These are phyloP conservation scores for Echria macrotheca DNA, from an alignment of 495 filamentous ascomycete genomes.

Conservation along the genomic window DNA sequence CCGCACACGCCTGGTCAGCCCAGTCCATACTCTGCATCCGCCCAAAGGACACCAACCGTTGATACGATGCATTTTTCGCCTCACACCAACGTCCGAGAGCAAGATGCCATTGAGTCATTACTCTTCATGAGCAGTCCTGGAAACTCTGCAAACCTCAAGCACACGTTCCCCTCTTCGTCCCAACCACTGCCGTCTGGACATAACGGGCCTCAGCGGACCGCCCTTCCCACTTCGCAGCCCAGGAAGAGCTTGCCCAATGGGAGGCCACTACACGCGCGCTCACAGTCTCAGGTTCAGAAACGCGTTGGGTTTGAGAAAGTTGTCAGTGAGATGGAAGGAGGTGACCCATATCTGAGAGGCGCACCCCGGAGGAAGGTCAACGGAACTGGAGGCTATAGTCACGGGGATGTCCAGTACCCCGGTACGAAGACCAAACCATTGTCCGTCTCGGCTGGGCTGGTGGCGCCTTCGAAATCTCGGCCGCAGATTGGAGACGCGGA, in stretches of 20 bases:
- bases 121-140: conserved; percentile 84
- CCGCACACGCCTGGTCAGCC: conserved; percentile 36
- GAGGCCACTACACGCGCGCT: conserved; percentile 32
- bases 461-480: conserved; percentile 29
- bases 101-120: conserved; percentile 82
- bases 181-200: conserved; percentile 26
- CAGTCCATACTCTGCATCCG: conserved; percentile 28
- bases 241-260: conserved; percentile 42
- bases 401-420: conserved; percentile 11
- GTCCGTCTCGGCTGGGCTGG: conserved; percentile 36
- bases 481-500: conserved; percentile 37
- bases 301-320: conserved; percentile 46
- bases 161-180: conserved; percentile 38
- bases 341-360: conserved; percentile 36
- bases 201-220: conserved; percentile 26
- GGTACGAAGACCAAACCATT: conserved; percentile 25
- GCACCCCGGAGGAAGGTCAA: conserved; percentile 37
- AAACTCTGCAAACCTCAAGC: conserved; percentile 58
- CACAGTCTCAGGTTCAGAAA: conserved; percentile 31
- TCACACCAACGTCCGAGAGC: conserved; percentile 56
- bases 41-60: conserved; percentile 51
- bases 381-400: conserved; percentile 18
- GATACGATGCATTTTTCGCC: conserved; percentile 54
- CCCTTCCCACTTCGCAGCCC: conserved; percentile 37
- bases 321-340: conserved; percentile 38